phyloP scores from a whole-genome alignment of 2,329 filamentous ascomycete species.

The Trichoderma atroviride region DNA sequence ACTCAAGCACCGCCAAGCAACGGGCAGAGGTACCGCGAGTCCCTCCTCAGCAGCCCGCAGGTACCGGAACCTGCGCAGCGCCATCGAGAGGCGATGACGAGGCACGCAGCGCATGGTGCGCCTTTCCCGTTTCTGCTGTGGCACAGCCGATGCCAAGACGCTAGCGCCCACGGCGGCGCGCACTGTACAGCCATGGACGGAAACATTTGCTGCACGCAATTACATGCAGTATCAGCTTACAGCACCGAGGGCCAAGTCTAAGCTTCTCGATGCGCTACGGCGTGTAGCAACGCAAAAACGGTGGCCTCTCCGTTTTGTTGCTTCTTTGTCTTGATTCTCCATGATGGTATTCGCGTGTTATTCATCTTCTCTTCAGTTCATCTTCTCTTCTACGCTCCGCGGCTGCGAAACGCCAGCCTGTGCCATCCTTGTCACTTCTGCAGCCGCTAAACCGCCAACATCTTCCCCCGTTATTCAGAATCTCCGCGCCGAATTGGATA shows the following conservation, averaged over 20 bases:
- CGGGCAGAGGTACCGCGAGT: conserved; percentile 22
- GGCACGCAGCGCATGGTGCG: conserved; percentile 36
- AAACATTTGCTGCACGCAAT: background rate
- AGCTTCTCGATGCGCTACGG: background rate
- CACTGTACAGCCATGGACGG: background rate
- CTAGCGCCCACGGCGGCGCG: conserved; percentile 15
- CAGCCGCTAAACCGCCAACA: background rate
- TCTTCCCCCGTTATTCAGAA: background rate
- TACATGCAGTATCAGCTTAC: background rate
- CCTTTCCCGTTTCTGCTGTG: conserved; percentile 26
- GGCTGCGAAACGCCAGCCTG: conserved; percentile 5
- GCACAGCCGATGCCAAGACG: conserved; percentile 28
- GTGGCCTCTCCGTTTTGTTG: background rate
- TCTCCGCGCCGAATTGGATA: background rate
- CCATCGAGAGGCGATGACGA: conserved; percentile 44
- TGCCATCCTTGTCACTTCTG: background rate
- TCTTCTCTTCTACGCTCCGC: background rate
- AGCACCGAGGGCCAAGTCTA: background rate
- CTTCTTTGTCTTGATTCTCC: no score
- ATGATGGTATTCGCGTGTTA: background rate
- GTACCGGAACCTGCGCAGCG: conserved; percentile 31
- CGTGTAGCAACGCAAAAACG: background rate
- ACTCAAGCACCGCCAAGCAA: background rate
- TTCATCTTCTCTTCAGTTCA: background rate
- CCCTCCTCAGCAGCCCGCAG: conserved; percentile 17